Evolutionary conservation across 257 asterid species (phyloP).

Genomic region (Solanum raphanifolium): DNA sequence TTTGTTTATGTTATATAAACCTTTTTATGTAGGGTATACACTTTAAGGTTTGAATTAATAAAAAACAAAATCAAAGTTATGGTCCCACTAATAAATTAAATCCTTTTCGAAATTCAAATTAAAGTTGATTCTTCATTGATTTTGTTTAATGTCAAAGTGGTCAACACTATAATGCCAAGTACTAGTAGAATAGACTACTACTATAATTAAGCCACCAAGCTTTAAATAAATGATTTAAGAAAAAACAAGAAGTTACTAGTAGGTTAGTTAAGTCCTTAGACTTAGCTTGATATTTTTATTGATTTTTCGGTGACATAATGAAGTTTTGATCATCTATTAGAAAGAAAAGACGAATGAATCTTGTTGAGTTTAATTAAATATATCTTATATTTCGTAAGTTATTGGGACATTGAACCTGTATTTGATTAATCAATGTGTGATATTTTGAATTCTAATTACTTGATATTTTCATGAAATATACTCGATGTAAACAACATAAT

Average conservation of each 20-base stretch:
- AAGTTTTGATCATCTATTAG: no score
- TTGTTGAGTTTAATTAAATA: neutral
- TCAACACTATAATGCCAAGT: neutral
- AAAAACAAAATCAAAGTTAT: neutral
- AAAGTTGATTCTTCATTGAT: neutral
- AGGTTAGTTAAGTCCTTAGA: neutral
- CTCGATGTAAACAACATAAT: neutral
- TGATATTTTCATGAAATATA: neutral
- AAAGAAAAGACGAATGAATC: no score
- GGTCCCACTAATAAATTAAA: neutral
- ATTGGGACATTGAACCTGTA: neutral
- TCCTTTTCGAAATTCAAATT: neutral
- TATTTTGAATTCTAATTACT: neutral
- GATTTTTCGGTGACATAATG: no score
- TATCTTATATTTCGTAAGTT: no score
- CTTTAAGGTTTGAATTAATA: neutral
- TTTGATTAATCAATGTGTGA: neutral
- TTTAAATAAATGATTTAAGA: neutral
- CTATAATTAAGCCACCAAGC: neutral
- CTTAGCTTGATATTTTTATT: neutral
- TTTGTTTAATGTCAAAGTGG: neutral
- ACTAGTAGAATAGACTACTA: neutral
- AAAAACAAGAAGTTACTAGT: neutral
- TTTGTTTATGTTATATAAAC: neutral
- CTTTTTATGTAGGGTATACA: neutral